Conservation (phyloP, 768 basidiomycete species). For the Pleurotus salmoneostramineus region DNA sequence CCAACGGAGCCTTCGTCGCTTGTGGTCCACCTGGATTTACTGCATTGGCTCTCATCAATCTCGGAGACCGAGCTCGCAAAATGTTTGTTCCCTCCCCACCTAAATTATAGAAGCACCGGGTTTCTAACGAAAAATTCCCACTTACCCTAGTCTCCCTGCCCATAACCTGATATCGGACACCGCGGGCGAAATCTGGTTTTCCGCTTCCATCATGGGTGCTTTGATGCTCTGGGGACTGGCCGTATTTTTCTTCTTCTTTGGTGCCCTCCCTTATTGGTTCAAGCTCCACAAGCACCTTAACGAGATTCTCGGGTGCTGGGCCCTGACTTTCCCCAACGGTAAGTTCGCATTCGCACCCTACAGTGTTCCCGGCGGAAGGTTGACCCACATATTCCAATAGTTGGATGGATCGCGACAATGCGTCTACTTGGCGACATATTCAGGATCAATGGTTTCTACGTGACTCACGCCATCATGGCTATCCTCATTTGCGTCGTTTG, state of each 20-base stretch:
- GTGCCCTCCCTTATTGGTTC: slow-evolving; percentile 43
- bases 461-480: slow-evolving; percentile 35
- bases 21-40: slow-evolving; percentile 49
- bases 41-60: slow-evolving; percentile 40
- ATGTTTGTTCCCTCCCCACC: slow-evolving; percentile 24
- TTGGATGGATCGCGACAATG: slow-evolving; percentile 42
- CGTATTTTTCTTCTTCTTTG: slow-evolving; percentile 42
- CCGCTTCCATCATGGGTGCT: slow-evolving; percentile 30
- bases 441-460: slow-evolving; percentile 31
- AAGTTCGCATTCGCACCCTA: slow-evolving; percentile 1
- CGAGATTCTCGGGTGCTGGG: slow-evolving; percentile 48
- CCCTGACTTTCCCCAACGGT: slow-evolving; percentile 44
- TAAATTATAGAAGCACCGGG: not conserved
- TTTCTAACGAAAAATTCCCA: not conserved
- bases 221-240: slow-evolving; percentile 42
- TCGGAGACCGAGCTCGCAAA: slow-evolving; percentile 30
- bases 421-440: slow-evolving; percentile 39
- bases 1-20: slow-evolving; percentile 44
- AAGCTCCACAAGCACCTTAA: slow-evolving; percentile 41
- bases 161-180: slow-evolving; percentile 29
- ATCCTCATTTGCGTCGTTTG: slow-evolving; percentile 35
- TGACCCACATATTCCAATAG: slow-evolving; percentile 11
- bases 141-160: slow-evolving; percentile 21
- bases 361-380: not conserved
- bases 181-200: slow-evolving; percentile 44